Base-by-base conservation (phyloP, 2,329 filamentous ascomycete species). In the Venturia carpophila region DNA sequence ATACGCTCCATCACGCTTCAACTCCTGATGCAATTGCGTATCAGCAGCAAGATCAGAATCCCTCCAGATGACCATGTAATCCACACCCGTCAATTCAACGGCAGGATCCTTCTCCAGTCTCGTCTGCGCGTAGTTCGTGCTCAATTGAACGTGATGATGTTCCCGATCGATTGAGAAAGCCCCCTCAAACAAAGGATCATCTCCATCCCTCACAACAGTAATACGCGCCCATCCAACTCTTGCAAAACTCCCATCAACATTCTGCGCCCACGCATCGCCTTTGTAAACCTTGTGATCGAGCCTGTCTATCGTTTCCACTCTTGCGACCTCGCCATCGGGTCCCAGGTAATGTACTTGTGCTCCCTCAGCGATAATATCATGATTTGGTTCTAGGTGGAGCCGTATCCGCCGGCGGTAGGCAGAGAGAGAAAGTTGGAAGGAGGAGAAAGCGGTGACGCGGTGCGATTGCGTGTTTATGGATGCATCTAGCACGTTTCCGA, bases 21-120 rank as follows among this genome's bases (percentile, higher is more conserved):
- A 75, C 68, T 93, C 88, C 27, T 79, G 76, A 64, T 83, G 83
- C 45, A 77, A 75, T n/a, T 72, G 72, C 67, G 71, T 72, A 66
- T 73, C 39, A 30, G 21, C 49, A 47, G 27, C 30, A 45, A 60
- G n/a, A 74, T 99, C 94, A 37, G 92, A 96, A 73, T 97, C 92
- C 69, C 92, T 85, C 83, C 91, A 97, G 0, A 97, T 83, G 43
- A 97, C 82, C 92, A 99, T 94, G 67, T 96, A 90, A 41, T 87
- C 83, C 5, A 79, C 80, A 58, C 79, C 76, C 39, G 80, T 73
- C 37, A 72, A 68, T 17, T 83, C 77, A 9, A 90, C 74, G 34
- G 83, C 79, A 1, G 92, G 90, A 73, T 99, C 94, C 56, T 87
- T 78, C 27, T 78, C 74, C 67, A 91, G 85, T 72, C 84, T 88